These are phyloP conservation scores for Floccularia luteovirens DNA, from an alignment of 768 basidiomycete species.

Conservation along the genomic window DNA sequence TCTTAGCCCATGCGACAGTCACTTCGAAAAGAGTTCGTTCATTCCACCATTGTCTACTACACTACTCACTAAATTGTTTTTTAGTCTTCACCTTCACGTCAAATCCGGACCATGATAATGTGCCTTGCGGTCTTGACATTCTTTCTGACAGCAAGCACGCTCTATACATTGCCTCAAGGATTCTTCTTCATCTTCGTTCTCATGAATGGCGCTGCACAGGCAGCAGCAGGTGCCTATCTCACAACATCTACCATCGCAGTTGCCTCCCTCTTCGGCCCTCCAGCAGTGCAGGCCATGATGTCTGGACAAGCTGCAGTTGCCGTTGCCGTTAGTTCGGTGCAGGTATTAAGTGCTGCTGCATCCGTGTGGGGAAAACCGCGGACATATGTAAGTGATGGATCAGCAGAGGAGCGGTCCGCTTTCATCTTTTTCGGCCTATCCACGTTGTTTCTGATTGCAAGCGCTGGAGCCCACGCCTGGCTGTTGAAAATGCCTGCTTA, in stretches of 20 bases:
- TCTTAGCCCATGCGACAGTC: slow-evolving; percentile 68
- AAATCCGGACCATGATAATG: slow-evolving; percentile 45
- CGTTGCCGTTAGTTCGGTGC: slow-evolving; percentile 72
- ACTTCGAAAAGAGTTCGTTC: slow-evolving; percentile 52
- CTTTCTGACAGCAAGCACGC: slow-evolving; percentile 61
- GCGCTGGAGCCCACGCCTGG: slow-evolving; percentile 47
- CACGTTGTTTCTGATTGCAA: slow-evolving; percentile 52
- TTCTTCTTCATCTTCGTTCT: slow-evolving; percentile 63
- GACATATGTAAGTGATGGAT: slow-evolving; percentile 26
- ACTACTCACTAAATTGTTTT: slow-evolving; percentile 1
- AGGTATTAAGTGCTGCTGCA: slow-evolving; percentile 55
- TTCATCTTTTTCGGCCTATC: slow-evolving; percentile 70
- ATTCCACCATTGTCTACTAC: not conserved
- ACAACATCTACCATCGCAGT: slow-evolving; percentile 73
- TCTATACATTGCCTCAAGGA: slow-evolving; percentile 41
- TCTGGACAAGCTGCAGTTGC: slow-evolving; percentile 84
- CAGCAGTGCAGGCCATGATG: slow-evolving; percentile 68
- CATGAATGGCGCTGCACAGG: slow-evolving; percentile 49
- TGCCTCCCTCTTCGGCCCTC: slow-evolving; percentile 74
- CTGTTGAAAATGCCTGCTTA: slow-evolving; percentile 55
- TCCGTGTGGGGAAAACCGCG: slow-evolving; percentile 42
- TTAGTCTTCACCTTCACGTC: slow-evolving; percentile 55
- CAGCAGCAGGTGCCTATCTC: slow-evolving; percentile 62
- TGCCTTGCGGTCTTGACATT: slow-evolving; percentile 44
- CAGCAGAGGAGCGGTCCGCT: slow-evolving; percentile 61